Evolutionary conservation across 495 filamentous ascomycete genomes (phyloP).

Genomic region (Chaetomidium leptoderma): DNA sequence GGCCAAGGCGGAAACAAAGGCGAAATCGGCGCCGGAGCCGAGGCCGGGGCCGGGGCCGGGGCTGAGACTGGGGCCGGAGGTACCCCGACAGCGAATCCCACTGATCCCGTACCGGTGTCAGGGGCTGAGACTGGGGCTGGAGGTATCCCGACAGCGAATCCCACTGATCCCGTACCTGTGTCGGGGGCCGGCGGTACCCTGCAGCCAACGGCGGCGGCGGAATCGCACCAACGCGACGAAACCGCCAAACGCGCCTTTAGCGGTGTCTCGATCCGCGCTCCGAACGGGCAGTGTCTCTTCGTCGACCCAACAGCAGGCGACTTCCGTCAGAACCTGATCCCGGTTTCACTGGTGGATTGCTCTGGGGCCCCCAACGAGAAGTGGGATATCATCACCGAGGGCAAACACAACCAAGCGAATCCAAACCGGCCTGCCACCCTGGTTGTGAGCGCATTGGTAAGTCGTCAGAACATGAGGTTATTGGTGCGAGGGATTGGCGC

Average conservation of each 20-base stretch:
- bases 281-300: constrained; percentile 50
- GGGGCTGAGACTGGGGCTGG: constrained; percentile 8
- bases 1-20: neutral
- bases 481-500: neutral
- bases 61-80: constrained; percentile 12
- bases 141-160: constrained; percentile 36
- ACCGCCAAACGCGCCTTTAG: constrained; percentile 47
- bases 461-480: constrained; percentile 1
- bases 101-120: neutral
- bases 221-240: constrained; percentile 43
- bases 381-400: constrained; percentile 51
- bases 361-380: constrained; percentile 47
- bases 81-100: constrained; percentile 40
- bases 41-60: neutral
- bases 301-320: constrained; percentile 52
- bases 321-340: constrained; percentile 54
- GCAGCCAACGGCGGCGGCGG: constrained; percentile 46
- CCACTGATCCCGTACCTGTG: constrained; percentile 47
- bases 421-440: constrained; percentile 35
- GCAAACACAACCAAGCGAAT: constrained; percentile 42
- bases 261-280: constrained; percentile 44
- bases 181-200: constrained; percentile 48
- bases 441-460: constrained; percentile 46
- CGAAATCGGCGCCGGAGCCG: constrained; percentile 2
- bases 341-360: constrained; percentile 44